Evolutionary conservation across 805 yeast species (phyloP), one percentile per base, ranked within the genome.

Genomic region (Pichia gijzeniarum): DNA sequence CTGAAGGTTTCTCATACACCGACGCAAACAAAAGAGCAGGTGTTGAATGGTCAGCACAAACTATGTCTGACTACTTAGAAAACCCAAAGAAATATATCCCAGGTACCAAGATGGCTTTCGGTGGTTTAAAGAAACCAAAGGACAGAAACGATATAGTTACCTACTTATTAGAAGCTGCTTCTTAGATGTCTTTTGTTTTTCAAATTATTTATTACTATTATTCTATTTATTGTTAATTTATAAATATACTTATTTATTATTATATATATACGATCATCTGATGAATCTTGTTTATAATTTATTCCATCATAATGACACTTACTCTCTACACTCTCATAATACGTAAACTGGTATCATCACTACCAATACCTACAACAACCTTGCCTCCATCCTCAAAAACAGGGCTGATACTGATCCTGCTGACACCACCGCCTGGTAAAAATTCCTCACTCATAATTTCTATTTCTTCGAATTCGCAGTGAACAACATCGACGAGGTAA

Each of bases 61-160:
- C 88, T 70, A 79, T 93, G 85, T 77, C 84, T 61, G 95, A 86
- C 71, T 93, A 93, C 84, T 81, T 93, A 72, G 95, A 85, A 74
- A 93, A 93, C 86, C 99, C 99, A 76, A 93, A 93, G 95, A 93
- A 93, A 78, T 93, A 89, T 79, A 89, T 93, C 61, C 99, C 99
- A 69, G 99, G 99, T 72, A 93, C 98, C 77, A 93, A 93, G 85
- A 93, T 93, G 99, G 98, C 99, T 56, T 93, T 91, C 64, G 99
- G 96, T 76, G 99, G 99, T 77, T 81, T 93, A 73, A 93, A 93
- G 90, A 93, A 93, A 81, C 83, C 89, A 56, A 91, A 89, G 84
- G 99, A 93, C 79, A 88, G 98, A 83, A 86, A 87, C 76, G 98
- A 93, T 71, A 76, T 93, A 70, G 73, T 91, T 64, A 80, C 98